These are phyloP conservation scores for Debaryomycetaceae sp. DNA, from an alignment of 1,139 yeast species.

Conservation along the genomic window DNA sequence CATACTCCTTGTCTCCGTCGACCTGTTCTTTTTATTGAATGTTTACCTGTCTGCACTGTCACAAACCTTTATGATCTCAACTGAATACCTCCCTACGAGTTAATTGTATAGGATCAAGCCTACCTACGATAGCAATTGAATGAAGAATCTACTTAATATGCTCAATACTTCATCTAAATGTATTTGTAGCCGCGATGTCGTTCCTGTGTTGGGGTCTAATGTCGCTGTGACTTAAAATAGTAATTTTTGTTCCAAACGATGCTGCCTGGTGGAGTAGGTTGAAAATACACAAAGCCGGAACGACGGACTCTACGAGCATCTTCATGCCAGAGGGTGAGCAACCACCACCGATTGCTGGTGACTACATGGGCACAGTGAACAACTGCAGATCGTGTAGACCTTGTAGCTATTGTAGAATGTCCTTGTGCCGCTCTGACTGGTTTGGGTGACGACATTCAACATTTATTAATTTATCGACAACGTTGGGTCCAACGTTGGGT, in stretches of 20 bases:
- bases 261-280: not conserved
- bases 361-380: too few species aligned
- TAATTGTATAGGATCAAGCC: not conserved
- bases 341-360: too few species aligned
- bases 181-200: slow-evolving; percentile 1
- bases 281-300: not conserved
- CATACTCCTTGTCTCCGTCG: not conserved
- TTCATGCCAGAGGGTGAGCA: too few species aligned
- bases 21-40: not conserved
- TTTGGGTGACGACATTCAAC: not conserved
- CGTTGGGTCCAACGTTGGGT: not conserved
- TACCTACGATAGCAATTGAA: not conserved
- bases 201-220: slow-evolving; percentile 2
- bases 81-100: not conserved
- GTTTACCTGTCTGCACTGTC: not conserved
- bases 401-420: not conserved
- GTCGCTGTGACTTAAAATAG: slow-evolving; percentile 1
- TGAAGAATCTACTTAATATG: not conserved
- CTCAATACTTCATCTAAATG: not conserved
- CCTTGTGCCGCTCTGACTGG: too few species aligned
- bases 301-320: not conserved
- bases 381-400: not conserved
- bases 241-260: not conserved
- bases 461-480: not conserved
- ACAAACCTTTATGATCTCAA: not conserved